Base-by-base conservation (phyloP, 2,329 filamentous ascomycete genomes). In the Calonectria pauciramosa region DNA sequence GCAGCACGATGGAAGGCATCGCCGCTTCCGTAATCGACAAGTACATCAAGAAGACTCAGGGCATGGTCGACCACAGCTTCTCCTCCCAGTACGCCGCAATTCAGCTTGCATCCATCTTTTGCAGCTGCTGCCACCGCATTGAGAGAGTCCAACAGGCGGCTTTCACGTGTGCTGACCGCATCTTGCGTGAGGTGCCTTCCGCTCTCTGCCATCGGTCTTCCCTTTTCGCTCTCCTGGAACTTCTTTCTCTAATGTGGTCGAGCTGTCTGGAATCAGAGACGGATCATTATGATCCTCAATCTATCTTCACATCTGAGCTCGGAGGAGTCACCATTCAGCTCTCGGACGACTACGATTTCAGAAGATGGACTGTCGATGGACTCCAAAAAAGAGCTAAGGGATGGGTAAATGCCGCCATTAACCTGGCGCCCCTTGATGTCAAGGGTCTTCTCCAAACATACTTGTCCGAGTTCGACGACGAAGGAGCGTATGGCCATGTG, bases 391-490 rank as follows among this genome's bases (percentile, higher is more conserved):
- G 92, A 78, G 96, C 96, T 41, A 94, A 92, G 78, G 86, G 85
- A 5, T 99, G 97, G 97, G 93, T 99, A 0, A 92, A 91, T 26
- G 88, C 91, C 38, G 94, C 95, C 10, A 92, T 99, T 79, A 93
- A 94, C 78, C 91, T 98, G 63, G 96, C 97, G 3, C 96, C 97
- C 8, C 88, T 98, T 30, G 96, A 99, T 84, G 93, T 99, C 74
- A 99, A 99, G 86, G 97, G 97, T 0, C 89, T 99, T 26, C 89
- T 99, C 54, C 97, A 98, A 86, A 99, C 97, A 0, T 99, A 99
- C 83, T 89, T 99, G 20, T 98, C 97, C 0, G 96, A 98, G 79
- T 98, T 96, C 79, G 94, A 97, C 75, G 96, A 99, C 78, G 95
- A 98, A 77, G 95, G 94, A 65, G 93, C 93, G 1, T 98, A 98